phyloP scores from a whole-genome alignment of 116 monocot genomes.

The Iris pallida region DNA sequence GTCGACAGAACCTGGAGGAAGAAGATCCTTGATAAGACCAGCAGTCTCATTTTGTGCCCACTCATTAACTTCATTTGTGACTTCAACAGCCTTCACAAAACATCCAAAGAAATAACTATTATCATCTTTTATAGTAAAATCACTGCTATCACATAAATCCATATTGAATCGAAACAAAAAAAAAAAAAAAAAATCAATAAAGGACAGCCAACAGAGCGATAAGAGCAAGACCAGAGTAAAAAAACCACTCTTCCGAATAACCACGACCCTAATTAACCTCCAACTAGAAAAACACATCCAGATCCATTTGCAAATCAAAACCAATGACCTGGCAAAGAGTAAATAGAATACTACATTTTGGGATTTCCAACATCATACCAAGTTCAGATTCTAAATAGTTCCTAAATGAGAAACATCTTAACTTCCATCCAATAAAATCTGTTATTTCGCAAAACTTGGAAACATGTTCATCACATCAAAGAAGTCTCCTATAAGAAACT shows the following conservation, averaged over 20 bases:
- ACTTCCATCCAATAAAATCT: no score
- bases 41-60: slow-evolving; percentile 39
- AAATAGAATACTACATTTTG: no score
- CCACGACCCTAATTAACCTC: no score
- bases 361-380: no score
- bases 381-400: no score
- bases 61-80: slow-evolving; percentile 32
- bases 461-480: no score
- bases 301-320: no score
- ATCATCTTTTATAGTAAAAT: background rate
- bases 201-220: background rate
- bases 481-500: no score
- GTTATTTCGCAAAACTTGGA: no score
- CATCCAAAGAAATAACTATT: background rate
- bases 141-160: background rate
- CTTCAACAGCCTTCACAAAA: slow-evolving; percentile 36
- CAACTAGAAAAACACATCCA: no score
- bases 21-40: slow-evolving; percentile 46
- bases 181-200: background rate
- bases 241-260: background rate
- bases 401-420: no score
- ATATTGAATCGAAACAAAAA: background rate
- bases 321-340: no score
- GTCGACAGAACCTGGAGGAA: slow-evolving; percentile 41
- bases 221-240: background rate